Evolutionary conservation across 2,329 filamentous ascomycete genomes (phyloP).

Genomic region (Alternaria ventricosa): DNA sequence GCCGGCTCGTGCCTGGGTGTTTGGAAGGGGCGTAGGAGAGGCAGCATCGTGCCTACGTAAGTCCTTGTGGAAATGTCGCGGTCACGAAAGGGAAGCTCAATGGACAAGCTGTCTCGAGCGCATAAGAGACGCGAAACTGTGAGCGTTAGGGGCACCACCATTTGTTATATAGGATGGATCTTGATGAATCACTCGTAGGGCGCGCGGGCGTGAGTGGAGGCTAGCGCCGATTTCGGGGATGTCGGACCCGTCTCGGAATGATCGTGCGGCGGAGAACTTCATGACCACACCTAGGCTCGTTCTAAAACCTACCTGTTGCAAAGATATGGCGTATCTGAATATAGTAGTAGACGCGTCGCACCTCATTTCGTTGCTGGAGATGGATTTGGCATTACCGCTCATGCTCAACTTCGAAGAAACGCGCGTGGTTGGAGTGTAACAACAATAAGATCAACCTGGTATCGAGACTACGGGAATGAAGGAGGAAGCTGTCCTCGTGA

Average conservation of each 20-base stretch:
- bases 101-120: fast-evolving
- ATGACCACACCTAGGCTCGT: background rate
- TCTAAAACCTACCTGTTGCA: background rate
- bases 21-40: background rate
- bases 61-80: background rate
- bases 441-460: background rate
- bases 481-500: background rate
- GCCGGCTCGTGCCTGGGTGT: background rate
- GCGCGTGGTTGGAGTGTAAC: background rate
- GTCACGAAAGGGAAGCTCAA: fast-evolving
- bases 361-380: background rate
- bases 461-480: background rate
- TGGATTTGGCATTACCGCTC: background rate
- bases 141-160: background rate
- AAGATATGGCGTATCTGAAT: background rate
- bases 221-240: background rate
- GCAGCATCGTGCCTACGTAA: background rate
- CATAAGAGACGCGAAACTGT: background rate
- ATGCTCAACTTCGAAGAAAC: background rate
- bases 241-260: background rate
- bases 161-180: background rate
- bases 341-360: background rate
- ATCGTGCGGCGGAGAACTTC: background rate
- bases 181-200: constrained; percentile 1
- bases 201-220: background rate